Percentiles rank a stretch among this genome's conserved stretches.
Evolutionary conservation across 163 green algal species (phyloP).

Genomic region (Scenedesmus sp.): DNA sequence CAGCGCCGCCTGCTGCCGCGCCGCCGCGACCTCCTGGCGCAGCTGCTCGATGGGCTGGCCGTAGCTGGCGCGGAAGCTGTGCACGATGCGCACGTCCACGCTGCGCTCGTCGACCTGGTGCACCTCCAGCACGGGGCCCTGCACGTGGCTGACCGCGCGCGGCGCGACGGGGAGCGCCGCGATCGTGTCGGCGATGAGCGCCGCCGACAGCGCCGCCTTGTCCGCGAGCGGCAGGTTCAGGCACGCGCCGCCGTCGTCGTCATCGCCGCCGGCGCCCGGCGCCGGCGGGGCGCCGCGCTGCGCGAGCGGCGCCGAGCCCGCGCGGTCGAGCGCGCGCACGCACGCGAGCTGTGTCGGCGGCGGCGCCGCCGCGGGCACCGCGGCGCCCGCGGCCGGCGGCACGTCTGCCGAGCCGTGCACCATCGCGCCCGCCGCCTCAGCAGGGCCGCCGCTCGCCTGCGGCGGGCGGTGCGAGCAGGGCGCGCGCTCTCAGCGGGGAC

Average conservation of each 20-base stretch:
- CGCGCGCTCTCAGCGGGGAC: no score
- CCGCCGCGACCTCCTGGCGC: neutral
- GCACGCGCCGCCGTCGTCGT: no score
- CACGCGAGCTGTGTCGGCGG: neutral
- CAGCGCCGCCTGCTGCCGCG: constrained; percentile 2
- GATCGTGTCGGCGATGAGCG: constrained; percentile 38
- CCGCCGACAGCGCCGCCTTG: constrained; percentile 20
- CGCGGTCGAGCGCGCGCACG: neutral
- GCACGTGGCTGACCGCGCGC: constrained; percentile 32
- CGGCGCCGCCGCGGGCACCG: no score
- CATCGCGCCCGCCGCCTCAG: no score
- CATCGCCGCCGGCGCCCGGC: no score
- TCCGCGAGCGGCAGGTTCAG: constrained; percentile 4
- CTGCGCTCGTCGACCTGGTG: constrained; percentile 39
- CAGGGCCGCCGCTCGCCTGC: no score
- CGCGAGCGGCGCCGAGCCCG: neutral
- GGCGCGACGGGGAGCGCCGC: constrained; percentile 35
- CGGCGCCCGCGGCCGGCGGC: no score
- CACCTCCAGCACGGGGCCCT: constrained; percentile 48
- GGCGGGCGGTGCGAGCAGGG: no score
- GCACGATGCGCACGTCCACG: constrained; percentile 47
- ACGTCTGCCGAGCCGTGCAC: no score
- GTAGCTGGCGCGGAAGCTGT: constrained; percentile 46
- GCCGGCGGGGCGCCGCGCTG: neutral
- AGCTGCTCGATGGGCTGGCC: constrained; percentile 10